phyloP scores from a whole-genome alignment of 176 grass and related monocot species.

The Puccinellia tenuiflora region DNA sequence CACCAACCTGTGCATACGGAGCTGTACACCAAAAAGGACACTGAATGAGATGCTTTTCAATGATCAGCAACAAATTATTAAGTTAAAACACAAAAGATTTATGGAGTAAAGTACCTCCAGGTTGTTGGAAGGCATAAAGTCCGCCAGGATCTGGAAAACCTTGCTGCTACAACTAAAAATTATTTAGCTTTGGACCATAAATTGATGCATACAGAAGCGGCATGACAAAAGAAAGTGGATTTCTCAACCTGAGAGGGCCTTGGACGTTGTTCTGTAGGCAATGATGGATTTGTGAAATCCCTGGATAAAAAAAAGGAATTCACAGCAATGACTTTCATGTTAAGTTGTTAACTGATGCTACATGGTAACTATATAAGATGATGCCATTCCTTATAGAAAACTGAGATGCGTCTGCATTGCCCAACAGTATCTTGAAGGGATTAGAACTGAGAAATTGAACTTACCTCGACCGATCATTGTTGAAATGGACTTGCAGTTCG shows the following conservation, averaged over 20 bases:
- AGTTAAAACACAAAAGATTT: neutral
- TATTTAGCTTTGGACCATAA: constrained; percentile 12
- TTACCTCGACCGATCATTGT: constrained; percentile 96
- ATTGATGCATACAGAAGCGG: neutral
- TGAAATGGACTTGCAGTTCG: constrained; percentile 99
- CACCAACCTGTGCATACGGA: constrained; percentile 72
- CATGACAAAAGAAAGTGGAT: neutral
- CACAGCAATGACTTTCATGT: neutral
- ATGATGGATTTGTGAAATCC: constrained; percentile 94
- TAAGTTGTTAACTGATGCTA: constrained; percentile 5
- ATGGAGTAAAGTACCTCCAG: constrained; percentile 42
- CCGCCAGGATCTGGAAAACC: constrained; percentile 66
- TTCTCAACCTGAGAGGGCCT: constrained; percentile 68
- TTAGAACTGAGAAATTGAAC: neutral
- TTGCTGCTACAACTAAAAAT: constrained; percentile 34
- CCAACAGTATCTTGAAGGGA: neutral
- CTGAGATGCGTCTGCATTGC: neutral
- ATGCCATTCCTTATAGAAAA: neutral
- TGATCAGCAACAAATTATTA: neutral
- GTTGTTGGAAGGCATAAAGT: constrained; percentile 63
- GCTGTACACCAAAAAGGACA: constrained; percentile 33
- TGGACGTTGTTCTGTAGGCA: constrained; percentile 80
- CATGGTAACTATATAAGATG: neutral
- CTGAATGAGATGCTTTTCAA: constrained; percentile 4
- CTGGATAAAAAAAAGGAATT: constrained; percentile 39